A percentile compares a stretch with the other conserved stretches of the same genome.
phyloP scores from a whole-genome alignment of 2,329 filamentous ascomycete species.

The Cladosporium sp. region DNA sequence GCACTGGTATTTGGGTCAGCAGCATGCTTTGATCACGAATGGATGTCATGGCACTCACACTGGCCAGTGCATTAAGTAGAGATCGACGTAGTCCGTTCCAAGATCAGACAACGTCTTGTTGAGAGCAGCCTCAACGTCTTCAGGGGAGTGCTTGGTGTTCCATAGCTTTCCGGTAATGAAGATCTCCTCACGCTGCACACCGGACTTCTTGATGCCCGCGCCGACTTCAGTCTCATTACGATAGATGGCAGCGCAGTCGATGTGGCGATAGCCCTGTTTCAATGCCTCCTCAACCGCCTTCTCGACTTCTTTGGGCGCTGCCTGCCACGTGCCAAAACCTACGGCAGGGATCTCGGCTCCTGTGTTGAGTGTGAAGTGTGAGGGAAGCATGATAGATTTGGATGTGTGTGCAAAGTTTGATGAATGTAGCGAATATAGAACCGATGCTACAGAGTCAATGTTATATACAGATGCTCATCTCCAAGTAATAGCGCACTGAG shows the following conservation, averaged over 20 bases:
- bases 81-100: slow-evolving; percentile 39
- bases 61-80: slow-evolving; percentile 46
- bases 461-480: not conserved
- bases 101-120: slow-evolving; percentile 38
- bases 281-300: slow-evolving; percentile 37
- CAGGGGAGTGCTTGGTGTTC: slow-evolving; percentile 49
- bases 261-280: slow-evolving; percentile 51
- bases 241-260: slow-evolving; percentile 40
- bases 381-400: not conserved
- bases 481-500: not conserved
- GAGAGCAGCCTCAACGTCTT: slow-evolving; percentile 30
- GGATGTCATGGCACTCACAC: slow-evolving; percentile 50
- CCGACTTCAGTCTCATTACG: slow-evolving; percentile 43
- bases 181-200: slow-evolving; percentile 26
- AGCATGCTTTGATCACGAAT: too few species aligned
- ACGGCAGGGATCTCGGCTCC: slow-evolving; percentile 34
- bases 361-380: slow-evolving; percentile 35
- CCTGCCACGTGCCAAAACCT: slow-evolving; percentile 38
- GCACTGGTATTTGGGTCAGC: slow-evolving; percentile 30
- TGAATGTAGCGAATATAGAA: not conserved
- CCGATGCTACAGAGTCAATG: not conserved
- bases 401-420: not conserved
- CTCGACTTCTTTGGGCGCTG: slow-evolving; percentile 27
- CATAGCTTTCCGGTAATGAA: slow-evolving; percentile 56
- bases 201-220: slow-evolving; percentile 34